Percentiles rank a stretch among this genome's conserved stretches.
Evolutionary conservation across 1,284 basidiomycete genomes (phyloP).

Genomic region (Psilocybe mexicana): DNA sequence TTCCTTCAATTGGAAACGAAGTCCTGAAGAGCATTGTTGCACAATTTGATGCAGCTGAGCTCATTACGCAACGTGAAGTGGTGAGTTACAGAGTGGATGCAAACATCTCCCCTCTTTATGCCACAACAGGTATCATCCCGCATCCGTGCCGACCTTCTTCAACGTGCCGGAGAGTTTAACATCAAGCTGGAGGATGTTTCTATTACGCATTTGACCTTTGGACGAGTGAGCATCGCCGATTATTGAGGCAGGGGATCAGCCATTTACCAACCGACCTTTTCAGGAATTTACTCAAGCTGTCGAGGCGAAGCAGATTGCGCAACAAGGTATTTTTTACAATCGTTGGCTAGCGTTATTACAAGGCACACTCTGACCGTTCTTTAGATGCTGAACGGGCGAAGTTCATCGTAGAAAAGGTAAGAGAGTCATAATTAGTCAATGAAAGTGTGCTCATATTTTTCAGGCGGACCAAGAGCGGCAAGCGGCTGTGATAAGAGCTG

Average conservation of each 20-base stretch:
- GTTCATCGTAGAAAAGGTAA: conserved; percentile 96
- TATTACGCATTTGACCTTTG: conserved; percentile 86
- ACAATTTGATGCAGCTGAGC: conserved; percentile 97
- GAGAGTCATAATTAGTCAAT: conserved; percentile 17
- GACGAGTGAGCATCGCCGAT: conserved; percentile 52
- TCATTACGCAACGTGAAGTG: conserved; percentile 88
- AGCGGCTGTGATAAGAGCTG: conserved; percentile 95
- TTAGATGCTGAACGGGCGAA: conserved; percentile 96
- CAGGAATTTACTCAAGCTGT: conserved; percentile 93
- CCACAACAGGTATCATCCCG: conserved; percentile 80
- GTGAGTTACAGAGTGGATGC: conserved; percentile 42
- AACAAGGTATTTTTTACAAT: conserved; percentile 67
- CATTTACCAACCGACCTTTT: neutral
- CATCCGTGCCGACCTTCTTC: conserved; percentile 90
- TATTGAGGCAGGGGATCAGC: neutral
- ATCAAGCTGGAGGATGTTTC: conserved; percentile 97
- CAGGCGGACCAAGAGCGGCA: conserved; percentile 99
- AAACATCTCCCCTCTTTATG: neutral
- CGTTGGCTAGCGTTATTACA: neutral
- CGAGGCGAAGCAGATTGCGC: conserved; percentile 97
- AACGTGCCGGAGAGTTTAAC: conserved; percentile 95
- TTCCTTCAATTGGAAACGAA: conserved; percentile 95
- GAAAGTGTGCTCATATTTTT: neutral
- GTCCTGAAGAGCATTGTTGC: conserved; percentile 98
- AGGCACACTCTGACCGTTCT: conserved; percentile 14